Evolutionary conservation across 106 monocot species (phyloP), one percentile per base, ranked within the genome.

Genomic region (Dioscorea alata): DNA sequence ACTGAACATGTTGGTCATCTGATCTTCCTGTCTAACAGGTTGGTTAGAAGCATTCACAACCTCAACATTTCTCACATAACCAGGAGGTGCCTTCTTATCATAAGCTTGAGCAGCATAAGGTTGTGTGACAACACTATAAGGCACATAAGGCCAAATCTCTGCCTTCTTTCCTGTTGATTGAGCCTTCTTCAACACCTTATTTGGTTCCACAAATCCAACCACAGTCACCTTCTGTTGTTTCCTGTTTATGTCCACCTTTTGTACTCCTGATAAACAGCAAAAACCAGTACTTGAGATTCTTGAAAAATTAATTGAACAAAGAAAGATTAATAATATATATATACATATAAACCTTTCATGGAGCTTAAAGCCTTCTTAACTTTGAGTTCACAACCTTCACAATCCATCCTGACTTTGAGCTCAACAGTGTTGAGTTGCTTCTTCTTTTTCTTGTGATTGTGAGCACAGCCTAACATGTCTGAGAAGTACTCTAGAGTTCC

Each of bases 1-100:
- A 23, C 75, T 75, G 23, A 75, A 75, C 13, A 65, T 57, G 18
- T 48, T 17, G 58, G 60, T 50, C 19, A 23, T 50, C 33, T 60
- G 56, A 48, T 68, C 68, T 23, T 75, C 75, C 12, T 60, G 60
- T 32, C 34, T 58, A 24, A 50, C 57, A 1, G 34, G 48, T 5
- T 64, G 66, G 2, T 5, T 53, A 4, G 67, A 22, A 8, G 13
- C 49, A 21, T 67, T 33, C 1, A 34, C 48, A 24, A 23, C 48
- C 33, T 20, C 59, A n/a, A 75, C 66, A 48, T 60, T 57, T 23
- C 68, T 67, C 12, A 75, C 75, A 52, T 68, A 66, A 2, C 75
- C 75, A 13, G 67, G 75, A 19, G 75, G 75, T 51, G 75, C 75
- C 60, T 67, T 75, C 68, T 75, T 75, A 50, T 75, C 75, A 51